Conservation (phyloP, 495 filamentous ascomycete genomes). For the Coniosporium apollinis region DNA sequence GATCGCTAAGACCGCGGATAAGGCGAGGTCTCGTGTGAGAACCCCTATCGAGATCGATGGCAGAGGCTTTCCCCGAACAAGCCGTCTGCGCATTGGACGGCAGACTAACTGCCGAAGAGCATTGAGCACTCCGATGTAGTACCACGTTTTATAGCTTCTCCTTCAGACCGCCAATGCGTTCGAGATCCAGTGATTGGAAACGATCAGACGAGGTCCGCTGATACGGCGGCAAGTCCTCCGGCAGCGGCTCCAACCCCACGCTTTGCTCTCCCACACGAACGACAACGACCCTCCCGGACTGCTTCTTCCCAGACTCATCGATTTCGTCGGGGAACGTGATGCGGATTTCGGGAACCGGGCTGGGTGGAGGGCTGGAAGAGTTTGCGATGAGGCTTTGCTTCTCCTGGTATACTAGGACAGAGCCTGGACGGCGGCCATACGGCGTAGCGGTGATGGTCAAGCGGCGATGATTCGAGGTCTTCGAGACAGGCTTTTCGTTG, state of each 20-base stretch:
- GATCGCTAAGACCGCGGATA: too few species aligned
- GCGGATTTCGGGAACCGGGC: conserved; percentile 82
- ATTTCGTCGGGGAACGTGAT: conserved; percentile 97
- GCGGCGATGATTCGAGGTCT: conserved; percentile 40
- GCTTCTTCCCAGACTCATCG: conserved; percentile 60
- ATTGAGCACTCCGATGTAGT: too few species aligned
- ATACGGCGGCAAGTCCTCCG: conserved; percentile 78
- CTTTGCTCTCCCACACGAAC: conserved; percentile 79
- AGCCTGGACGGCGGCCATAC: conserved; percentile 38
- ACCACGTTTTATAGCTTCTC: too few species aligned
- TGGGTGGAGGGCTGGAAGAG: conserved; percentile 56
- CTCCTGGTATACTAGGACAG: conserved; percentile 57
- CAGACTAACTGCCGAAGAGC: too few species aligned
- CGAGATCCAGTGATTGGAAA: conserved; percentile 84
- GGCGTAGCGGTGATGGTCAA: conserved; percentile 48
- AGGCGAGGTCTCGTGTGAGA: too few species aligned
- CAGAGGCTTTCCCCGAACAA: too few species aligned
- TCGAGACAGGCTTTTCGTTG: conserved; percentile 30
- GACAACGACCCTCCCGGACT: conserved; percentile 77
- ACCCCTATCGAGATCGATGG: too few species aligned
- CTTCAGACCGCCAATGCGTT: conserved; percentile 84
- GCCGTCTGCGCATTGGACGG: too few species aligned
- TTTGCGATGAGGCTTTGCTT: conserved; percentile 55
- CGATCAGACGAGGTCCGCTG: conserved; percentile 55
- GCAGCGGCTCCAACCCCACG: conserved; percentile 72